A percentile compares a stretch with the other conserved stretches of the same genome.
These are phyloP conservation scores for Colletotrichum sp. DNA, from an alignment of 2,329 filamentous ascomycete species.

Conservation along the genomic window DNA sequence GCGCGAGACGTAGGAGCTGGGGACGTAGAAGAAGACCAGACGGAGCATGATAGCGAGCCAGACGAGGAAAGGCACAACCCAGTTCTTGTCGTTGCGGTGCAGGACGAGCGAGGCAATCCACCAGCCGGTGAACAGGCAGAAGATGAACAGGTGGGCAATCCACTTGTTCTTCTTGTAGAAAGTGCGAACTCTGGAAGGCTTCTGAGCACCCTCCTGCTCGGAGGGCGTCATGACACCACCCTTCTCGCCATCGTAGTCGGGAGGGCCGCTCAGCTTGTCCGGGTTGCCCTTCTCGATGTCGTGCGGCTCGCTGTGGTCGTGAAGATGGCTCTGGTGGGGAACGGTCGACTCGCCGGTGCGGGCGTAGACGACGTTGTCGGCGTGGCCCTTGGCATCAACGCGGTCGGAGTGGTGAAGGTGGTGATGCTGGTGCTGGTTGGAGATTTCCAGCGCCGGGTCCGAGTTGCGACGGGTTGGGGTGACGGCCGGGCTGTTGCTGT, in stretches of 20 bases:
- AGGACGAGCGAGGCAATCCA: constrained; percentile 78
- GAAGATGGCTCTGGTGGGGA: constrained; percentile 35
- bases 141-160: constrained; percentile 51
- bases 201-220: constrained; percentile 26
- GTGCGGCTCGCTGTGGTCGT: constrained; percentile 28
- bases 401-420: constrained; percentile 47
- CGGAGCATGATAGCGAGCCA: constrained; percentile 78
- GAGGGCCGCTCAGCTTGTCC: constrained; percentile 25
- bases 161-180: constrained; percentile 52
- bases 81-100: constrained; percentile 75
- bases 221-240: constrained; percentile 33
- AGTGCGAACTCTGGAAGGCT: constrained; percentile 28
- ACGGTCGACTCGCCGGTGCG: constrained; percentile 43
- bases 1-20: constrained; percentile 67
- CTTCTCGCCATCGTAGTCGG: constrained; percentile 47
- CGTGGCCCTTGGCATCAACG: constrained; percentile 32
- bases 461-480: constrained; percentile 29
- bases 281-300: constrained; percentile 28
- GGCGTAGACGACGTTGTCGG: constrained; percentile 54
- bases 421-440: constrained; percentile 47
- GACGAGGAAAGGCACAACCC: constrained; percentile 84
- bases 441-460: constrained; percentile 38
- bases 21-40: constrained; percentile 75
- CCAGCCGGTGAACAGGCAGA: constrained; percentile 61
- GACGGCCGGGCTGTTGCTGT: background rate